Evolutionary conservation across 208 protist species (phyloP).

Genomic region (Acanthamoeba triangularis): DNA sequence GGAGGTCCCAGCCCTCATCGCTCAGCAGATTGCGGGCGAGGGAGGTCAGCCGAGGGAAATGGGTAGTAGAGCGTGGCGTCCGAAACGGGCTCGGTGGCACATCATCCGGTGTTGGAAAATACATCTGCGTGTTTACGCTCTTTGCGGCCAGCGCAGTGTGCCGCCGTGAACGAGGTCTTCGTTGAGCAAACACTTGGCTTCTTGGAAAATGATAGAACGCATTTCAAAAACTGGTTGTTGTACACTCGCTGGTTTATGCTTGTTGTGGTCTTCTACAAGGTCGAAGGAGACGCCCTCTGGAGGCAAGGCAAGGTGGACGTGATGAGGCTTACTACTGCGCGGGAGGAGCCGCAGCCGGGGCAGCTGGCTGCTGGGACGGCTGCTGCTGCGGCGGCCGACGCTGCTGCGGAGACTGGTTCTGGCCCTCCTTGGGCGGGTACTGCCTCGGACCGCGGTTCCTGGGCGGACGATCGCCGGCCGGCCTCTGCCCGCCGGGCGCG

Average conservation of each 20-base stretch:
- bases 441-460: neutral
- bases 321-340: neutral
- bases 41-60: neutral
- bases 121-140: too few relatives aligned
- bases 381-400: neutral
- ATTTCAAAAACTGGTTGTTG: neutral
- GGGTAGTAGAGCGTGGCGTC: neutral
- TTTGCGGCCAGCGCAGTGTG: too few relatives aligned
- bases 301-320: too few relatives aligned
- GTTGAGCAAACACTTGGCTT: neutral
- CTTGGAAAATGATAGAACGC: neutral
- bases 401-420: neutral
- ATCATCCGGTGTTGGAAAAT: neutral
- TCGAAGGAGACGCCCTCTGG: too few relatives aligned
- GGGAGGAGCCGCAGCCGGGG: neutral
- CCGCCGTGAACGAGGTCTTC: too few relatives aligned
- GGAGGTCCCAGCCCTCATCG: constrained; percentile 26
- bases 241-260: neutral
- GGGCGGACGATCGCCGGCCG: neutral
- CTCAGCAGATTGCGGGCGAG: neutral
- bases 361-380: neutral
- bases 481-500: neutral
- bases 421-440: neutral
- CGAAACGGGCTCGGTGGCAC: neutral
- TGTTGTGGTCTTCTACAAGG: too few relatives aligned